phyloP scores from a whole-genome alignment of 1,284 basidiomycete species.

The Mycosarcoma maydis region DNA sequence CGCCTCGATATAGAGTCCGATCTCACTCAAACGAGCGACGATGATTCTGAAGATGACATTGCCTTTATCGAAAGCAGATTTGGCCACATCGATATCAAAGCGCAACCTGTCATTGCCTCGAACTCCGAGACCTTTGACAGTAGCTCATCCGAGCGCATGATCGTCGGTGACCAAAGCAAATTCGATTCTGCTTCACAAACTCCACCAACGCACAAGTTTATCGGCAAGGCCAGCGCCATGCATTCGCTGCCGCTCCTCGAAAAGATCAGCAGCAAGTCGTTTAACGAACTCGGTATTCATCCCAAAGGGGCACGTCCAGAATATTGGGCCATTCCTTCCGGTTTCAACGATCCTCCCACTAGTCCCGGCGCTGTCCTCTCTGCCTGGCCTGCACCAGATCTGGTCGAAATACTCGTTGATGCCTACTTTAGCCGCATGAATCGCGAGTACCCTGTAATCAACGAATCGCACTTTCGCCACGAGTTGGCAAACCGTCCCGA shows the following conservation, averaged over 20 bases:
- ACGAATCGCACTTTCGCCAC: constrained; percentile 47
- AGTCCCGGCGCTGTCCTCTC: constrained; percentile 2
- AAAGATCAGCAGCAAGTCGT: constrained; percentile 31
- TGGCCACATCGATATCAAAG: constrained; percentile 5
- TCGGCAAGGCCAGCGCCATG: constrained; percentile 57
- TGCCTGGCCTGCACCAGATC: constrained; percentile 50
- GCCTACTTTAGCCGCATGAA: constrained; percentile 52
- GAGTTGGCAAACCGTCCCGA: constrained; percentile 33
- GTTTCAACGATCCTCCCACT: constrained; percentile 26
- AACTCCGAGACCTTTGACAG: constrained; percentile 17
- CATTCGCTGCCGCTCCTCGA: constrained; percentile 51
- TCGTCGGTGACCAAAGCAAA: constrained; percentile 9
- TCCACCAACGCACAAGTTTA: constrained; percentile 35
- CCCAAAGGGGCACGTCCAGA: constrained; percentile 31
- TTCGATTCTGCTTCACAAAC: not conserved
- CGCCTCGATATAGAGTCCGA: constrained; percentile 18
- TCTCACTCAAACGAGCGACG: constrained; percentile 15
- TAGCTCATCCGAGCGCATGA: constrained; percentile 21
- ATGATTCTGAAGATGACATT: constrained; percentile 52
- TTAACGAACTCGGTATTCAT: constrained; percentile 19
- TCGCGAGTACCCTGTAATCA: constrained; percentile 51
- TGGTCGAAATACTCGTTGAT: constrained; percentile 45
- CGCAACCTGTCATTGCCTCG: not conserved
- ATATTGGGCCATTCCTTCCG: constrained; percentile 39
- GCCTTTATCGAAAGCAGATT: constrained; percentile 40